Percentiles rank a stretch among this genome's conserved stretches.
Evolutionary conservation across 192 early-diverging fungal genomes (phyloP).

Genomic region (Mycoemilia scoparia): DNA sequence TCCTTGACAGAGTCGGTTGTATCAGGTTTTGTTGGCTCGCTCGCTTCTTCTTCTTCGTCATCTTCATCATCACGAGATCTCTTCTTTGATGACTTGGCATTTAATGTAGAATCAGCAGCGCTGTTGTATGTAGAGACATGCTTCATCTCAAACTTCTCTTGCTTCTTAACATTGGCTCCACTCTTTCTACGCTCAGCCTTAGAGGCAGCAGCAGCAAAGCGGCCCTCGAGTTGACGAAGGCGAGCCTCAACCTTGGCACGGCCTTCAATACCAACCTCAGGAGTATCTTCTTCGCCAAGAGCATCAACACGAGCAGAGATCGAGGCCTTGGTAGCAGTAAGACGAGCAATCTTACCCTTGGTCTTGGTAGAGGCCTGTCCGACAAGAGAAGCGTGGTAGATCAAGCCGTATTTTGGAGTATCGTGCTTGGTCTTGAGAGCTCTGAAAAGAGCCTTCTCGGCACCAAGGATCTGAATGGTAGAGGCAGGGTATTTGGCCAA

Average conservation of each 20-base stretch:
- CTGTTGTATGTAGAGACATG: constrained; percentile 31
- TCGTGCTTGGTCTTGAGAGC: constrained; percentile 97
- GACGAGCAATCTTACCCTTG: constrained; percentile 97
- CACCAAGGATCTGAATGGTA: constrained; percentile 98
- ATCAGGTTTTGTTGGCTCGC: too few relatives aligned
- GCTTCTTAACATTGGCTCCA: constrained; percentile 11
- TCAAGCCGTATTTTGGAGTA: constrained; percentile 97
- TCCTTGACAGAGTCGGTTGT: too few relatives aligned
- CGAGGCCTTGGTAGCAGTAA: constrained; percentile 81
- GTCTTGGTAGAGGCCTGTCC: constrained; percentile 89
- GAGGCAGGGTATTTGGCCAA: constrained; percentile 95
- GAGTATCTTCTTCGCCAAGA: constrained; percentile 56
- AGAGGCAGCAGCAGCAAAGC: constrained; percentile 42
- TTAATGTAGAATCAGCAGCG: constrained; percentile 20
- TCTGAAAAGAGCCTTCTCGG: constrained; percentile 99
- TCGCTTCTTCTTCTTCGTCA: constrained; percentile 27
- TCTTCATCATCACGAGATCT: background rate
- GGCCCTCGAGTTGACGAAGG: constrained; percentile 78
- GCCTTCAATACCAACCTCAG: constrained; percentile 70
- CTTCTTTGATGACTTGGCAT: constrained; percentile 5
- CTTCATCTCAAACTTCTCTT: constrained; percentile 30
- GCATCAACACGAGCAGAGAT: constrained; percentile 85
- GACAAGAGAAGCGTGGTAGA: constrained; percentile 93
- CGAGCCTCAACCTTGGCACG: constrained; percentile 77
- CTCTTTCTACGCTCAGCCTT: constrained; percentile 43